Base-by-base conservation (phyloP, 2,329 filamentous ascomycete species). In the Didymellaceae sp. region DNA sequence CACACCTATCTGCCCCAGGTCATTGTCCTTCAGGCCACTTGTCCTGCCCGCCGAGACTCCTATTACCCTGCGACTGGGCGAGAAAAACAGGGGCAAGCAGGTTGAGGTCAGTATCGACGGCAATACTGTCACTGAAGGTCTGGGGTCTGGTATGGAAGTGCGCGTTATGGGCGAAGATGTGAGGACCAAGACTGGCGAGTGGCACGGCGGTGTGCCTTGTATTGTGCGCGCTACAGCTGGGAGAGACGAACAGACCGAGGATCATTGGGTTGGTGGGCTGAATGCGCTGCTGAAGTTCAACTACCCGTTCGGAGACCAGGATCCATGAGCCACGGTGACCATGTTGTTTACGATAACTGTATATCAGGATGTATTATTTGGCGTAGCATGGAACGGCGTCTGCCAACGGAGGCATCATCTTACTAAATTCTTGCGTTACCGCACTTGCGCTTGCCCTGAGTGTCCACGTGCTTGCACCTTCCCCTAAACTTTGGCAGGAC, bases 211-310 rank as follows among this genome's bases (percentile, higher is more conserved):
- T 9, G 92, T 97, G 11, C 94, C 94, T 2, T 96, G 91, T 69
- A 89, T 97, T 24, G 94, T 97, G 66, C 80, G 91, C 35, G 82
- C 81, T 37, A 73, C 74, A 0, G 59, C 54, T 9, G 67, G 72
- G 1, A 51, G 53, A 25, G 71, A 69, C 14, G 66, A 66, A 62
- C 77, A 81, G 61, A 78, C 80, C 18, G 91, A 97, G 65, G 93
- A 97, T 72, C 91, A 93, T 14, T 99, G 94, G 94, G 93, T 99
- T 2, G 93, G 93, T 1, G 93, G 94, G 0, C 75, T 99, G 67
- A 99, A 96, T 68, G 90, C 91, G 8, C 71, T 97, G 66, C 76
- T 99, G 62, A 99, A 99, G 77, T 99, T 97, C 72, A 99, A 99
- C 72, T 90, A 96, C 75, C 92, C 93, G 0, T 97, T 97, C 79